Base-by-base conservation (phyloP, 1,139 yeast genomes). In the Yarrowia galli region DNA sequence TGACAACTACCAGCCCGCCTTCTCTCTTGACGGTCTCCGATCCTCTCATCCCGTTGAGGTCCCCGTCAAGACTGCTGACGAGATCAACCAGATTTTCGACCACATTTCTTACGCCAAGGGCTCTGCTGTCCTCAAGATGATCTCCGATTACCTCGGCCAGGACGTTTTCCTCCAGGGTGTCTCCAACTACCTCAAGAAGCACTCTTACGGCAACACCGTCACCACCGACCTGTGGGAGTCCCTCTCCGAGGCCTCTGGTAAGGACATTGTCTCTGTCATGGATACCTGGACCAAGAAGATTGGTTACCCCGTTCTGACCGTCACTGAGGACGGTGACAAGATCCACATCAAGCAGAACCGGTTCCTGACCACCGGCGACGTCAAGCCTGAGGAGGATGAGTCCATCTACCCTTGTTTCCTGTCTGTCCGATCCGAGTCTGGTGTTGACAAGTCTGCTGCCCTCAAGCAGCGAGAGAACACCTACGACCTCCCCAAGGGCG, bases 11-110 rank as follows among this genome's bases (percentile, higher is more conserved):
- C 95, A 90, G 78, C 82, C 82, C 69, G 95, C 96, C 20, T 81
- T 91, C 71, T 79, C 82, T 45, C 84, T 91, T 70, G 97, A 91
- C 76, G 85, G 91, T 3, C 83, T 91, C 72, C 85, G 96, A 77
- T 85, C 89, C 35, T 89, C 96, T 45, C 97, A 91, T 78, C 96
- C 97, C 22, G 89, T 91, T 70, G 93, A 91, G 77, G 96, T 91
- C 16, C 95, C 96, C 20, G 95, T 91, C 32, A 83, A 83, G 75
- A 85, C 87, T 73, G 95, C 96, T 22, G 89, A 88, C 72, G 96
- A 91, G 76, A 89, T 91, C 74, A 90, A 90, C 76, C 97, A 91
- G 80, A 89, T 91, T 69, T 91, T 91, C 76, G 97, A 91, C 76
- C 90, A 90, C 67, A 91, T 91, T 71, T 89, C 96, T 22, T 91